A percentile compares a stretch with the other conserved stretches of the same genome.
Conservation (phyloP, 2,329 filamentous ascomycete genomes). For the Cladosporium velox region DNA sequence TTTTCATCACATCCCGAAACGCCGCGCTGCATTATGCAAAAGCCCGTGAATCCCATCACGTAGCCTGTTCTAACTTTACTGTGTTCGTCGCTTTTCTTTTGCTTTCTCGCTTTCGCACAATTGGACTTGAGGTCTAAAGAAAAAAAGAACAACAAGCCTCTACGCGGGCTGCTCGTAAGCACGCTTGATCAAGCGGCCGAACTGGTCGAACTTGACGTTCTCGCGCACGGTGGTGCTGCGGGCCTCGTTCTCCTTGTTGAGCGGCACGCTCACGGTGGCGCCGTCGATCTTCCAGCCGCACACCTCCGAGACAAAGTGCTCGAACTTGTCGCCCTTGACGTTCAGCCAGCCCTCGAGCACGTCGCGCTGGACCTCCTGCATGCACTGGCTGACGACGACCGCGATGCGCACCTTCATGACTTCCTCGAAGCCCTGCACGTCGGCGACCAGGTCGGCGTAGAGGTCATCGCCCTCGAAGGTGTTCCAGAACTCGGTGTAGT, state of each 20-base stretch:
- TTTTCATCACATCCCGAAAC: slow-evolving; percentile 19
- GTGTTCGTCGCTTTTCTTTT: neutral
- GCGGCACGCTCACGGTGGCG: slow-evolving; percentile 69
- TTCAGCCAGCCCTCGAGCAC: slow-evolving; percentile 55
- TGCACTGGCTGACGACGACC: slow-evolving; percentile 81
- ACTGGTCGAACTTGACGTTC: slow-evolving; percentile 89
- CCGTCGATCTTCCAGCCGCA: slow-evolving; percentile 83
- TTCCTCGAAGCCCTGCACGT: slow-evolving; percentile 94
- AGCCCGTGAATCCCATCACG: slow-evolving; percentile 11
- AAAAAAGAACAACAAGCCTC: slow-evolving; percentile 1
- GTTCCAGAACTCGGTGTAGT: slow-evolving; percentile 91
- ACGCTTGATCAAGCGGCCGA: slow-evolving; percentile 75
- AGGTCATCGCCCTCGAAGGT: slow-evolving; percentile 91
- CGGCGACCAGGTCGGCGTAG: slow-evolving; percentile 92
- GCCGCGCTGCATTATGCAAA: slow-evolving; percentile 21
- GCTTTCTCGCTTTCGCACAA: neutral
- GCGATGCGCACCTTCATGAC: slow-evolving; percentile 88
- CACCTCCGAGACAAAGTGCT: slow-evolving; percentile 52
- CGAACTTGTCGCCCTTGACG: slow-evolving; percentile 49
- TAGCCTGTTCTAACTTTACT: slow-evolving; percentile 15
- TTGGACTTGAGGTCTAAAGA: neutral
- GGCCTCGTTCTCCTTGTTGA: slow-evolving; percentile 96
- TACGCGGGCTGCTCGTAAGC: slow-evolving; percentile 79
- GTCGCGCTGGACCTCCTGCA: slow-evolving; percentile 65
- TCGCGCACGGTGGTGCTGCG: slow-evolving; percentile 94